A percentile compares a stretch with the other conserved stretches of the same genome.
Conservation (phyloP, 768 basidiomycete genomes). For the Panellus pusillus region DNA sequence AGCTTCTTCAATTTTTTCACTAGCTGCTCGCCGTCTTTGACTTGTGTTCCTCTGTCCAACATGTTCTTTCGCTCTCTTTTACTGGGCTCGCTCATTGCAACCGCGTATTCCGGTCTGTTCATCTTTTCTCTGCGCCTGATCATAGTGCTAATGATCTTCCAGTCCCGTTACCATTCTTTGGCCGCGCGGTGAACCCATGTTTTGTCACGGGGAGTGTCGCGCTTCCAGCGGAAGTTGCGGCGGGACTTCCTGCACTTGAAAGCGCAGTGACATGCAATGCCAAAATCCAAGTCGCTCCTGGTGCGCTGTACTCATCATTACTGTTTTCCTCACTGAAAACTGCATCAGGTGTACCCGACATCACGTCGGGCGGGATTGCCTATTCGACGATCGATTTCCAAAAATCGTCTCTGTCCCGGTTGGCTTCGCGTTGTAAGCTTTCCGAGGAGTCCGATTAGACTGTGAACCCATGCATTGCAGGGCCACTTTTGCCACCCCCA, state of each 20-base stretch:
- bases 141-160: neutral
- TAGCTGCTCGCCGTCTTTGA: conserved; percentile 13
- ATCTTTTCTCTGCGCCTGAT: neutral
- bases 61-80: conserved; percentile 23
- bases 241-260: conserved; percentile 22
- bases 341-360: conserved; percentile 28
- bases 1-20: conserved; percentile 18
- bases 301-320: neutral
- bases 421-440: conserved; percentile 27
- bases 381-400: conserved; percentile 31
- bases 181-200: conserved; percentile 27
- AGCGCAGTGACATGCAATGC: conserved; percentile 25
- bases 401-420: conserved; percentile 25
- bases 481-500: conserved; percentile 26
- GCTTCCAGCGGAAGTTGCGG: conserved; percentile 28
- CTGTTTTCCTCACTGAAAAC: conserved; percentile 19
- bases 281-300: conserved; percentile 2
- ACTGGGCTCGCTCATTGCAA: conserved; percentile 16
- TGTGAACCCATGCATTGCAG: neutral
- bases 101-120: conserved; percentile 11
- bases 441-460: neutral
- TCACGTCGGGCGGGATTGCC: conserved; percentile 25
- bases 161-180: conserved; percentile 21
- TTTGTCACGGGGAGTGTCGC: conserved; percentile 30
- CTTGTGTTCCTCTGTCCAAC: conserved; percentile 9